Conservation (phyloP, 2,329 filamentous ascomycete genomes). For the Hypoxylon sp. region DNA sequence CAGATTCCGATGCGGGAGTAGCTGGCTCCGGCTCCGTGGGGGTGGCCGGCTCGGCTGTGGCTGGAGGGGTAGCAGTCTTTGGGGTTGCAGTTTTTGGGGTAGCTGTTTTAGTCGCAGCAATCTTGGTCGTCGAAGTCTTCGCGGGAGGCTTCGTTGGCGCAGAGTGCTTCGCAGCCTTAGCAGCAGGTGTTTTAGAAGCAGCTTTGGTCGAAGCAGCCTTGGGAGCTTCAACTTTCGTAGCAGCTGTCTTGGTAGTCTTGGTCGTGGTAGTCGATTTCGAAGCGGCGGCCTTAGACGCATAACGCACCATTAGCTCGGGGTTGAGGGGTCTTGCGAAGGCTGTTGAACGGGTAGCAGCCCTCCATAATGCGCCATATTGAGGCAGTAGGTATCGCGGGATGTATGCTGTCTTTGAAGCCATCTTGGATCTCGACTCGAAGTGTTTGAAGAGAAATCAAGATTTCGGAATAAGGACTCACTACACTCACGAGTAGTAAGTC, state of each 20-base stretch:
- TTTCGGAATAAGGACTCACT: not conserved
- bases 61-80: slow-evolving; percentile 16
- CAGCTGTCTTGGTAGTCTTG: slow-evolving; percentile 26
- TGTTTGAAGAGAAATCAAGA: slow-evolving; percentile 15
- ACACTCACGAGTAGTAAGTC: not conserved
- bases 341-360: slow-evolving; percentile 54
- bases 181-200: slow-evolving; percentile 27
- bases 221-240: slow-evolving; percentile 37
- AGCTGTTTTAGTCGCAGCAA: slow-evolving; percentile 18
- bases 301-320: slow-evolving; percentile 53
- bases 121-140: slow-evolving; percentile 37
- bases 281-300: slow-evolving; percentile 54
- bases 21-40: slow-evolving; percentile 15
- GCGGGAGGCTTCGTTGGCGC: slow-evolving; percentile 47
- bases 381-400: slow-evolving; percentile 80
- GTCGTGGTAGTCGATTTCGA: slow-evolving; percentile 38
- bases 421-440: slow-evolving; percentile 38
- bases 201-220: slow-evolving; percentile 36
- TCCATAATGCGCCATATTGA: slow-evolving; percentile 71
- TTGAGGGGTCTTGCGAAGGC: slow-evolving; percentile 50
- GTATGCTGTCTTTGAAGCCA: slow-evolving; percentile 64
- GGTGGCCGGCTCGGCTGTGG: slow-evolving; percentile 25
- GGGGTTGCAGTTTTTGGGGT: slow-evolving; percentile 25
- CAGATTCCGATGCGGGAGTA: slow-evolving; percentile 12
- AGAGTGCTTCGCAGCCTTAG: slow-evolving; percentile 44